A percentile compares a stretch with the other conserved stretches of the same genome.
phyloP scores from a whole-genome alignment of 495 filamentous ascomycete genomes.

The Penicillium arizonense region DNA sequence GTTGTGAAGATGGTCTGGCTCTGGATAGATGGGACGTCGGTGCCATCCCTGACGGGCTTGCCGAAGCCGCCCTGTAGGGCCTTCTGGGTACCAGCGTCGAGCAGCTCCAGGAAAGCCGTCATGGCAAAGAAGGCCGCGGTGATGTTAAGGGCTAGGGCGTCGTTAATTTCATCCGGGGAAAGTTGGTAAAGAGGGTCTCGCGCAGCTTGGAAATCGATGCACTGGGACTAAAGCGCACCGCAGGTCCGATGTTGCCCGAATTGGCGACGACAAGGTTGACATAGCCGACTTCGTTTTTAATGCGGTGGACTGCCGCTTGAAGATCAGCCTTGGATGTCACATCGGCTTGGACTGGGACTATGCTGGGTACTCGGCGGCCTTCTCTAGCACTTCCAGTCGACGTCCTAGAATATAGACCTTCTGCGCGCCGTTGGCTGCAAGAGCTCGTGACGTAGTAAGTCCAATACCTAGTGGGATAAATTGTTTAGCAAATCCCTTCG shows the following conservation, averaged over 20 bases:
- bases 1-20: slow-evolving; percentile 64
- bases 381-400: slow-evolving; percentile 50
- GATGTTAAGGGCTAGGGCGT: slow-evolving; percentile 33
- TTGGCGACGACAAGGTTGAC: slow-evolving; percentile 68
- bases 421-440: slow-evolving; percentile 60
- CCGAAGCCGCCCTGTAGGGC: slow-evolving; percentile 3
- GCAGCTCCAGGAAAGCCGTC: slow-evolving; percentile 42
- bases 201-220: slow-evolving; percentile 13
- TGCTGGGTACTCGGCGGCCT: slow-evolving; percentile 29
- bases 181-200: slow-evolving; percentile 37
- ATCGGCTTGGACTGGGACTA: slow-evolving; percentile 38
- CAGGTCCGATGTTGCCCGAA: slow-evolving; percentile 44
- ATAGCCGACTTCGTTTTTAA: slow-evolving; percentile 39
- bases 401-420: slow-evolving; percentile 71
- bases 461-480: slow-evolving; percentile 53
- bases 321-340: slow-evolving; percentile 42
- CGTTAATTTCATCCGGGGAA: slow-evolving; percentile 49
- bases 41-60: slow-evolving; percentile 25
- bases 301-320: slow-evolving; percentile 22
- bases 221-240: slow-evolving; percentile 1
- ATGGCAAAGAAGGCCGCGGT: slow-evolving; percentile 36
- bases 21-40: slow-evolving; percentile 37
- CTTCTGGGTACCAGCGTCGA: slow-evolving; percentile 39
- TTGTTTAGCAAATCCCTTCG: not conserved
- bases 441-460: slow-evolving; percentile 60